Base-by-base conservation (phyloP, 1,139 yeast genomes). In the Trichomonascaceae sp. region DNA sequence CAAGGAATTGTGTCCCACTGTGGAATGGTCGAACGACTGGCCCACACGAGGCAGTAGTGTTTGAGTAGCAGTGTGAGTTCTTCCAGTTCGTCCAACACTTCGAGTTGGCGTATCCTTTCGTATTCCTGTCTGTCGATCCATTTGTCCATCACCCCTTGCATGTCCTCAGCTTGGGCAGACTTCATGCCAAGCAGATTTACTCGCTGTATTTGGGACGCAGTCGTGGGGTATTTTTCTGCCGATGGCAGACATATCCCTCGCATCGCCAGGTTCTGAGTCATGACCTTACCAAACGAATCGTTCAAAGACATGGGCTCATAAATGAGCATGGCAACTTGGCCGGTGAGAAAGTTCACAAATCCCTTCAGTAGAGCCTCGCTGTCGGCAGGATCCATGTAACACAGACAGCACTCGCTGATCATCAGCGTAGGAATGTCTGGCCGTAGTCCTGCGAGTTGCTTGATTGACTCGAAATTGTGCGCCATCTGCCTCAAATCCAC, bases 11-110 rank as follows among this genome's bases (percentile, higher is more conserved):
- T 6, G 6, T 20, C 23, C 23, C 23, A 20, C 9, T 20, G 6
- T 20, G 11, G 6, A 8, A 20, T 20, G 11, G 23, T 11, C 6
- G 11, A 6, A 6, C 23, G 6, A 11, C 43, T 37, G 4, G 52
- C 62, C 60, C 62, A 57, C 2, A 65, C 59, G 14, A 80, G 54
- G 40, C 93, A 76, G 50, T 89, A 89, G 55, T 89, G 98, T 29
- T 69, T 66, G 42, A 82, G 69, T 38, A 89, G 63, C 28, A 89
- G 59, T 43, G 65, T 62, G 47, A 89, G 65, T 51, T 89, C 98
- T 57, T 89, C 98, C 11, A 84, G 59, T 53, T 89, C 98, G 56
- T 89, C 98, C 27, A 89, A 62, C 45, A 85, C 64, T 51, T 89
- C 97, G 32, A 87, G 62, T 20, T 59, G 52, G 36, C 71, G 67